These are phyloP conservation scores for Mucor indicus DNA, from an alignment of 371 early-diverging fungal species.

Conservation along the genomic window DNA sequence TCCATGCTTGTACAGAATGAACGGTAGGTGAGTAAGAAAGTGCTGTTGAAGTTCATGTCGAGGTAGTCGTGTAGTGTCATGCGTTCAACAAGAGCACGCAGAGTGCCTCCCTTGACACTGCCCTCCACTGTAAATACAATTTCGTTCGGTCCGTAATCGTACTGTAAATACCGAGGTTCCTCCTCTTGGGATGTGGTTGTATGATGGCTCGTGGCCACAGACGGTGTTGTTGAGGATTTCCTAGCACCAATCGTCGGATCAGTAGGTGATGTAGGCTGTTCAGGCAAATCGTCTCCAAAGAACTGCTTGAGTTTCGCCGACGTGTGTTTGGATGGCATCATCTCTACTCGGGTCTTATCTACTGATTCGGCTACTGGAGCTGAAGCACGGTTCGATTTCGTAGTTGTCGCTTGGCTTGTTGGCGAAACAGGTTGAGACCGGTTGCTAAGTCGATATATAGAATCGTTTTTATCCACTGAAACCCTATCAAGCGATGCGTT, in stretches of 20 bases:
- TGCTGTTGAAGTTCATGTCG: slow-evolving; percentile 76
- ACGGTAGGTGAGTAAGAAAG: slow-evolving; percentile 89
- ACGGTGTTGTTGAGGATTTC: background rate
- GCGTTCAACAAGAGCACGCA: slow-evolving; percentile 80
- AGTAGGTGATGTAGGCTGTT: background rate
- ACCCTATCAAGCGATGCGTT: no score
- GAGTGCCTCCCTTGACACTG: slow-evolving; percentile 86
- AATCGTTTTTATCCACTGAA: background rate
- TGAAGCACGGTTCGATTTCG: slow-evolving; percentile 5
- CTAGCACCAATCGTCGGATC: background rate
- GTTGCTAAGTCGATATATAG: background rate
- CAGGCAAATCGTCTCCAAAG: slow-evolving; percentile 60
- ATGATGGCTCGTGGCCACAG: background rate
- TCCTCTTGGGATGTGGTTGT: slow-evolving; percentile 14
- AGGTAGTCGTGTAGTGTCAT: slow-evolving; percentile 80
- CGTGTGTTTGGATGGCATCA: background rate
- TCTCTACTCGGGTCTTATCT: background rate
- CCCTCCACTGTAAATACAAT: slow-evolving; percentile 83
- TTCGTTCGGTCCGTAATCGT: slow-evolving; percentile 52
- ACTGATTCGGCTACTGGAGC: slow-evolving; percentile 10
- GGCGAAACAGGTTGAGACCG: background rate
- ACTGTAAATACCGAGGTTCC: slow-evolving; percentile 25
- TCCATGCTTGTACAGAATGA: slow-evolving; percentile 80
- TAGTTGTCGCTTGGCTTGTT: background rate
- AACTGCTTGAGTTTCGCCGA: slow-evolving; percentile 56